Evolutionary conservation across 495 filamentous ascomycete species (phyloP).

Genomic region (Daldinia concentrica): DNA sequence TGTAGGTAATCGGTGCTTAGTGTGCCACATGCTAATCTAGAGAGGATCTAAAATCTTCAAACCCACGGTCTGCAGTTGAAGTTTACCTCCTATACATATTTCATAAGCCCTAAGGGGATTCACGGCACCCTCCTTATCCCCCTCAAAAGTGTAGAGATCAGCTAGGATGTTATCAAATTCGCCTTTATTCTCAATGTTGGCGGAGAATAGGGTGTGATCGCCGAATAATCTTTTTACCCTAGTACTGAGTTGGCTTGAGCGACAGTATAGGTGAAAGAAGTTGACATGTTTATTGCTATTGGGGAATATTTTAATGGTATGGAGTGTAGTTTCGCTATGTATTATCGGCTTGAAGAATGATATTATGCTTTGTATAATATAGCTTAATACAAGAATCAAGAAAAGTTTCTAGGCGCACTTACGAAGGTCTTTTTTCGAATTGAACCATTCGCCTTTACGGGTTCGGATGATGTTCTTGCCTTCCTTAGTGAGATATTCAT

Average conservation of each 20-base stretch:
- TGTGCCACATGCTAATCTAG: too few relatives aligned
- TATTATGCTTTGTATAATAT: too few relatives aligned
- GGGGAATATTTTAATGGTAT: too few relatives aligned
- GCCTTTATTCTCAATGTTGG: not conserved
- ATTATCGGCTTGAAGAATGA: too few relatives aligned
- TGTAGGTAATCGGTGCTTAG: too few relatives aligned
- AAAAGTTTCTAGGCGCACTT: not conserved
- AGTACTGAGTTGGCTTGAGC: not conserved
- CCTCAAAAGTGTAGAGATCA: not conserved
- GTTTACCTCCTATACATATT: not conserved
- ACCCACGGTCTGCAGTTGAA: too few relatives aligned
- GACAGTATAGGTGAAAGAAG: not conserved
- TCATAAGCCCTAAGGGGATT: not conserved
- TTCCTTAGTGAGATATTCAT: not conserved
- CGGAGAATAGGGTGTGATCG: not conserved
- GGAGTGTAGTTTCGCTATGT: too few relatives aligned
- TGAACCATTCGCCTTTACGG: conserved; percentile 2
- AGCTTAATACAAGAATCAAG: not conserved
- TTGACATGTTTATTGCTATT: too few relatives aligned
- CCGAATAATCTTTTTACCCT: not conserved
- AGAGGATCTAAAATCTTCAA: too few relatives aligned
- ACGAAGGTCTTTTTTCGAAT: conserved; percentile 5
- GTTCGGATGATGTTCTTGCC: not conserved
- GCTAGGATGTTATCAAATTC: not conserved
- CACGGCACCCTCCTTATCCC: not conserved